Base-by-base conservation (phyloP, 352 stramenopile genomes). In the Phytophthora chlamydospora region DNA sequence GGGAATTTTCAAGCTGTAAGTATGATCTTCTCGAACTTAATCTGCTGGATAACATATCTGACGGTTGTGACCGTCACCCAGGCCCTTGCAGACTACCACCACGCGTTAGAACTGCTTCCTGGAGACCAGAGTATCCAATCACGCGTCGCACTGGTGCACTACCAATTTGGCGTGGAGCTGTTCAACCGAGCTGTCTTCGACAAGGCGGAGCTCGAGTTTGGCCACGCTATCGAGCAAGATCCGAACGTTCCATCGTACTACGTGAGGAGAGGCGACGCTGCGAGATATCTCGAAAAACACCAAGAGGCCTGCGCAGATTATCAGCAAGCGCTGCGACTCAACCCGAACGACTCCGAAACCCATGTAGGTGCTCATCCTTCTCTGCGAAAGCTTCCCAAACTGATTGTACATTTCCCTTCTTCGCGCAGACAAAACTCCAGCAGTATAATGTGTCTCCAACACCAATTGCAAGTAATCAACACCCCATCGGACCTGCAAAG, bases 31-130 rank as follows among this genome's bases (percentile, higher is more conserved):
- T 4, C 51, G 12, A 6, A 56, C 8, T 24, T 3, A 32, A 11
- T 2, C 35, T 16, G 12, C 27, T 24, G 41, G 42, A 29, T 58
- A 10, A 44, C 33, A 45, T 19, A 13, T 34, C 9, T 54, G 24
- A 56, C 31, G 7, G 43, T 41, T 42, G 21, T 13, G 45, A 17
- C 27, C 11, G 49, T 43, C 16, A 29, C 42, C 4, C 42, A 91
- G 85, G 86, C 83, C 2, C 63, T 95, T 7, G 85, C 82, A 11
- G 86, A 95, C 53, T 95, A 95, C 21, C 84, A 91, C 35, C 68
- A 80, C 34, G 84, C 83, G 14, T 58, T 90, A 13, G 82, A 93
- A 53, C 33, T 92, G 4, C 58, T 83, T 10, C 81, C 78, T 1
- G 72, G 78, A 11, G 80, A 66, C 36, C 59, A 63, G n/a, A 75